Evolutionary conservation across 768 basidiomycete species (phyloP).

Genomic region (Serendipita vermifera): DNA sequence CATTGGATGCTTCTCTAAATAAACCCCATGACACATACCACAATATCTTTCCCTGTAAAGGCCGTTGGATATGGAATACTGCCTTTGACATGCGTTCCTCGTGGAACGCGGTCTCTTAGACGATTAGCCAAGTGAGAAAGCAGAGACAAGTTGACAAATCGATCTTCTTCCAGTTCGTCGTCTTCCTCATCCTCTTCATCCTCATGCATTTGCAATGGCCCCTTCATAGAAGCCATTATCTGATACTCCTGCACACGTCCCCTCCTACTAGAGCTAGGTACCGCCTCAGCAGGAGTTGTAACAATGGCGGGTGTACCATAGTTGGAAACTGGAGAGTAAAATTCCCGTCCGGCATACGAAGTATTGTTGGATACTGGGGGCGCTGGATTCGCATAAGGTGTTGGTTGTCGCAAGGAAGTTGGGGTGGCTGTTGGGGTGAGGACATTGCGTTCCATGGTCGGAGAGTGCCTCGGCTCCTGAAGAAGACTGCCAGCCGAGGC

Average conservation of each 20-base stretch:
- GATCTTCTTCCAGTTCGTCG: conserved; percentile 43
- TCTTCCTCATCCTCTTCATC: conserved; percentile 41
- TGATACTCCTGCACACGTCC: conserved; percentile 6
- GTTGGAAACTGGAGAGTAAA: too few species aligned
- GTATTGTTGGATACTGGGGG: too few species aligned
- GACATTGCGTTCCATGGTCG: neutral
- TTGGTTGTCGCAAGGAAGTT: neutral
- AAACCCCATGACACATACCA: conserved; percentile 41
- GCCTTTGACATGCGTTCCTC: conserved; percentile 80
- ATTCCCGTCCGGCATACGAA: too few species aligned
- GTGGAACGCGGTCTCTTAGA: conserved; percentile 78
- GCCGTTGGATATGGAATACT: conserved; percentile 81
- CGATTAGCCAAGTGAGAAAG: conserved; percentile 82
- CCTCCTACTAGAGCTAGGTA: conserved; percentile 2
- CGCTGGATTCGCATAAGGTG: too few species aligned
- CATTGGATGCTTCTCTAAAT: conserved; percentile 5
- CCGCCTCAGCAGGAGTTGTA: neutral
- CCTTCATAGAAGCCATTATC: conserved; percentile 22
- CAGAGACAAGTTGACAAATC: conserved; percentile 80
- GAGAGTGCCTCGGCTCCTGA: neutral
- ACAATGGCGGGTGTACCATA: conserved; percentile 1
- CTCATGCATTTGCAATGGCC: conserved; percentile 30
- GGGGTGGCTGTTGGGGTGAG: conserved; percentile 1
- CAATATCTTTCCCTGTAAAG: conserved; percentile 90
- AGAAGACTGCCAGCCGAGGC: neutral